These are phyloP conservation scores for Colletotrichum sp. DNA, from an alignment of 2,329 filamentous ascomycete genomes.

Conservation along the genomic window DNA sequence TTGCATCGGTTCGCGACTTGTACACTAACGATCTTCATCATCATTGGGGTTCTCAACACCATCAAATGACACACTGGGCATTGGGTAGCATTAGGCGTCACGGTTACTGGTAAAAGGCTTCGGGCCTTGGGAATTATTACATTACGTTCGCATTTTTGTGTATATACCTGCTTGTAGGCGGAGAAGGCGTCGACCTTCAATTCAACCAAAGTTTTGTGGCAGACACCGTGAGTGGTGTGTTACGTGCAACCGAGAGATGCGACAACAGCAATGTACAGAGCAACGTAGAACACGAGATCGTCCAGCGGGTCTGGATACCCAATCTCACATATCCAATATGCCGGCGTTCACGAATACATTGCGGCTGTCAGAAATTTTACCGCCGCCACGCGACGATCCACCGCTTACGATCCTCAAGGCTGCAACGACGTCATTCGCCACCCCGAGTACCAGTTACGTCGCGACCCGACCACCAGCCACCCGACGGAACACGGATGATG, in stretches of 20 bases:
- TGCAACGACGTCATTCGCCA: slow-evolving; percentile 18
- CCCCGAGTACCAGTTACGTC: background rate
- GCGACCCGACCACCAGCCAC: background rate
- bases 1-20: slow-evolving; percentile 20
- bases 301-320: background rate
- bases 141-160: slow-evolving; percentile 5
- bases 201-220: background rate
- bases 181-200: background rate
- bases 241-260: background rate
- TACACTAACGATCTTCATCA: slow-evolving; percentile 19
- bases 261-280: background rate
- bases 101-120: background rate
- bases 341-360: background rate
- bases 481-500: background rate
- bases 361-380: background rate
- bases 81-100: slow-evolving; percentile 18
- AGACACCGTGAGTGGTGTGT: background rate
- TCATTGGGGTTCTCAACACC: slow-evolving; percentile 16
- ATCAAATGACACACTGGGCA: slow-evolving; percentile 16
- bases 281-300: background rate
- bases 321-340: background rate
- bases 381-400: background rate
- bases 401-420: background rate
- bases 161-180: slow-evolving; percentile 7
- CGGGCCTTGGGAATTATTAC: background rate